Evolutionary conservation across 129 eudicot genomes (phyloP), one percentile per base, ranked within the genome.

Genomic region (Tagetes patula): DNA sequence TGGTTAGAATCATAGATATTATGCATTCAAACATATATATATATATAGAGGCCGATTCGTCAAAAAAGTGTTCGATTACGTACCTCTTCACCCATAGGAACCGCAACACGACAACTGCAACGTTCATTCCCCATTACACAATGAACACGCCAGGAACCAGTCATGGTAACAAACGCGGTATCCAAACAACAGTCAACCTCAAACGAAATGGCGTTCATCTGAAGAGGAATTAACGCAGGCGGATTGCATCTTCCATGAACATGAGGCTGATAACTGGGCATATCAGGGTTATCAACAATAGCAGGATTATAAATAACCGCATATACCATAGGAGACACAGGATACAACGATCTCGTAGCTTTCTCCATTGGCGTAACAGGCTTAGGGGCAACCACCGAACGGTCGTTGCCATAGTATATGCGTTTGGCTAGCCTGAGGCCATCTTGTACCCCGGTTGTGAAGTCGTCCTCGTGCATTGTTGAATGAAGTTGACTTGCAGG

Each of bases 21-120:
- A 42, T 20, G 27, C 27, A 20, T 20, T 20, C 27, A 20, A 20
- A 20, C 27, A 20, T 20, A 20, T 20, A 20, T 20, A 20, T 20
- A 20, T 20, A 20, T 20, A 20, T 20, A 20, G 27, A 20, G 27
- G 27, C 27, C 27, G 27, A 20, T 20, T 20, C 27, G 27, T 20
- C 27, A 20, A 20, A 20, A 20, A 20, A 20, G 27, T 20, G 27
- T 20, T 20, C 27, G 27, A 20, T 20, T 20, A 20, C 27, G 34
- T 70, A 92, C 98, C 95, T 92, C 87, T 81, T 92, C 98, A 39
- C 98, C 98, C 98, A 89, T 89, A 20, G 98, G 98, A 85, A 92
- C 58, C 10, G 91, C 98, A 62, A 92, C 55, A 9, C 89, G 95
- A 72, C 88, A 85, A 79, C 87, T 85, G 50, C 96, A 89, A 66